phyloP scores from a whole-genome alignment of 306 rosid genomes.

The Begonia fuchsioides region DNA sequence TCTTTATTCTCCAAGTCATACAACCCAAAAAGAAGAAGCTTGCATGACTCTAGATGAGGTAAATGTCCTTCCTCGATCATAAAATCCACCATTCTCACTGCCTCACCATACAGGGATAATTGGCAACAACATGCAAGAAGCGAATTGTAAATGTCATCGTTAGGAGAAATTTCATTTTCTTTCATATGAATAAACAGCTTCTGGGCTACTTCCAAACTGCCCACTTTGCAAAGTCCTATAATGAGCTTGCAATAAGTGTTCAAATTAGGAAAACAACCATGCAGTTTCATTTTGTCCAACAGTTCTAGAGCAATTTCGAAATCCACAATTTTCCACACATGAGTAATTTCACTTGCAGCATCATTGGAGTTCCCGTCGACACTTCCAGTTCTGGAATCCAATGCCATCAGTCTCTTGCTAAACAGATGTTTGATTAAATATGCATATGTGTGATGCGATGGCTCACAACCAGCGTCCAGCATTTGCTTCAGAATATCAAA shows the following conservation, averaged over 20 bases:
- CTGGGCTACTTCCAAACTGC: constrained; percentile 28
- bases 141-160: constrained; percentile 36
- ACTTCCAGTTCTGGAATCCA: constrained; percentile 10
- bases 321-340: constrained; percentile 48
- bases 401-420: constrained; percentile 16
- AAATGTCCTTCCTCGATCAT: constrained; percentile 48
- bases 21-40: constrained; percentile 54
- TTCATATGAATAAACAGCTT: constrained; percentile 41
- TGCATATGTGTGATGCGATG: constrained; percentile 43
- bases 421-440: constrained; percentile 50
- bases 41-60: constrained; percentile 54
- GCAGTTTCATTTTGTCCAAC: constrained; percentile 45
- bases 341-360: constrained; percentile 17
- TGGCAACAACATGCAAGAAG: constrained; percentile 52
- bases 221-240: constrained; percentile 54
- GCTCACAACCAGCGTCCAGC: constrained; percentile 49
- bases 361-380: constrained; percentile 15
- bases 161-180: constrained; percentile 36
- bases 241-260: constrained; percentile 56
- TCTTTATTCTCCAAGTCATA: constrained; percentile 34
- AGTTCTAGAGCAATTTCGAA: constrained; percentile 33
- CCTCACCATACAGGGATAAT: constrained; percentile 39
- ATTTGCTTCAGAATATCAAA: constrained; percentile 58
- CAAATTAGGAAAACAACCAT: constrained; percentile 48
- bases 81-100: constrained; percentile 37